Evolutionary conservation across 2,329 filamentous ascomycete species (phyloP).

Genomic region (Aspergillus hortae): DNA sequence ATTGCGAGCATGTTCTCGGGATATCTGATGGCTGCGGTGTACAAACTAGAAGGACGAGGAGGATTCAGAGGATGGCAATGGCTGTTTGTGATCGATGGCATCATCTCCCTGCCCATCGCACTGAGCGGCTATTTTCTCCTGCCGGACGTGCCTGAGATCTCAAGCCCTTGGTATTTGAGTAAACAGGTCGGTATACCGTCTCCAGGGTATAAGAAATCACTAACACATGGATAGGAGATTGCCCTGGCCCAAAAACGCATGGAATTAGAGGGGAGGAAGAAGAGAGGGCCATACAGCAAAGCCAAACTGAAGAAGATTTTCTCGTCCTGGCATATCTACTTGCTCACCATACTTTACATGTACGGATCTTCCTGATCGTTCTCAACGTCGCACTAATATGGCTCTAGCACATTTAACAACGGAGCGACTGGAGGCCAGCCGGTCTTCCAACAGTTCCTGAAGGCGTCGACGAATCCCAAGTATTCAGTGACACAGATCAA

Average conservation of each 20-base stretch:
- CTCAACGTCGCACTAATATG: background rate
- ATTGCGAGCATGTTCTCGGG: slow-evolving; percentile 46
- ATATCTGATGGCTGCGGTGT: slow-evolving; percentile 54
- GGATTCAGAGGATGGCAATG: slow-evolving; percentile 55
- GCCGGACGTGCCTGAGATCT: slow-evolving; percentile 51
- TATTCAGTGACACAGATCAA: slow-evolving; percentile 48
- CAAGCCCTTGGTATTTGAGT: slow-evolving; percentile 48
- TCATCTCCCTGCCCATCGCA: slow-evolving; percentile 53
- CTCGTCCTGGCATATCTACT: slow-evolving; percentile 62
- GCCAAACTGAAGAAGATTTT: slow-evolving; percentile 60
- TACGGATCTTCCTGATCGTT: slow-evolving; percentile 18
- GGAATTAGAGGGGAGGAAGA: slow-evolving; percentile 47
- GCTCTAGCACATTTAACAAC: slow-evolving; percentile 58
- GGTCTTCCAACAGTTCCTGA: slow-evolving; percentile 49
- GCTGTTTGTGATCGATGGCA: slow-evolving; percentile 53
- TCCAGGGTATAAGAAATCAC: too few relatives aligned
- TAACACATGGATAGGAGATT: slow-evolving; percentile 36
- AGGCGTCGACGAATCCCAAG: slow-evolving; percentile 38
- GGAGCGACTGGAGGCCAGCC: slow-evolving; percentile 51
- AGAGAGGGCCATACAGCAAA: slow-evolving; percentile 45
- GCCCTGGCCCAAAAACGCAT: slow-evolving; percentile 48
- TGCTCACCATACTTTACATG: slow-evolving; percentile 57
- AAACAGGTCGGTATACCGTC: too few relatives aligned
- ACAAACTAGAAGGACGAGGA: slow-evolving; percentile 45
- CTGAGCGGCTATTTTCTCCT: slow-evolving; percentile 48